phyloP scores from a whole-genome alignment of 2,329 filamentous ascomycete species.

The Thermothelomyces thermophilus region DNA sequence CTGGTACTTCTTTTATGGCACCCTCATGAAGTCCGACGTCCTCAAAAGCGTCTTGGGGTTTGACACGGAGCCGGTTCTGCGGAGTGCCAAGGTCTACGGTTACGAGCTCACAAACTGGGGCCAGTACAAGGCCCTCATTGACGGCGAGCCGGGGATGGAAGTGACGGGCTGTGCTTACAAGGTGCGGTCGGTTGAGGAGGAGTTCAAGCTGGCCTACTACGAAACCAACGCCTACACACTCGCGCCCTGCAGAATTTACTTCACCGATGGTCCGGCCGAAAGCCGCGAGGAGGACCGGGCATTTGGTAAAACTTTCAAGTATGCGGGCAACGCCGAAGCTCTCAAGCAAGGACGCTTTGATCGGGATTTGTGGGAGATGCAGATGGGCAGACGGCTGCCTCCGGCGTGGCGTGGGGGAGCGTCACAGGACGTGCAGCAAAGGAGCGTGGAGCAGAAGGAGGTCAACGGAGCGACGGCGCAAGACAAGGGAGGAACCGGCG shows the following conservation, averaged over 20 bases:
- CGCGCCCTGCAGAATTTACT: not conserved
- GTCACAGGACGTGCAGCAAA: too few relatives aligned
- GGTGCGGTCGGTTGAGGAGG: constrained; percentile 1
- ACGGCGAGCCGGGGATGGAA: not conserved
- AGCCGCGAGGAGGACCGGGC: not conserved
- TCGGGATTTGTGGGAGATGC: constrained; percentile 5
- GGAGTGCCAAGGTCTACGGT: constrained; percentile 1
- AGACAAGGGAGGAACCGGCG: too few relatives aligned
- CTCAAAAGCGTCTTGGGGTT: constrained; percentile 7
- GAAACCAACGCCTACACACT: constrained; percentile 8
- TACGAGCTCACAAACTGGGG: constrained; percentile 11
- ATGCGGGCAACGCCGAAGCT: constrained; percentile 6
- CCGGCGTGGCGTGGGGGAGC: not conserved
- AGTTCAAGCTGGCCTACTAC: constrained; percentile 10
- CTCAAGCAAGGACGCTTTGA: constrained; percentile 9
- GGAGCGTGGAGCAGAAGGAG: too few relatives aligned
- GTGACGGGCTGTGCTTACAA: constrained; percentile 2
- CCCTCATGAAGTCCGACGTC: constrained; percentile 2
- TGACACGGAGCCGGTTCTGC: not conserved
- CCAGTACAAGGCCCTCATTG: constrained; percentile 8
- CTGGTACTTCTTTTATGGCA: constrained; percentile 12
- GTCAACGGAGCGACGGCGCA: too few relatives aligned
- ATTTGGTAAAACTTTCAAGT: constrained; percentile 4
- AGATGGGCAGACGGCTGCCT: constrained; percentile 8
- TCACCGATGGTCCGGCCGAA: not conserved